A percentile compares a stretch with the other conserved stretches of the same genome.
phyloP scores from a whole-genome alignment of 345 rosid genomes.

The Melaleuca quinquenervia region DNA sequence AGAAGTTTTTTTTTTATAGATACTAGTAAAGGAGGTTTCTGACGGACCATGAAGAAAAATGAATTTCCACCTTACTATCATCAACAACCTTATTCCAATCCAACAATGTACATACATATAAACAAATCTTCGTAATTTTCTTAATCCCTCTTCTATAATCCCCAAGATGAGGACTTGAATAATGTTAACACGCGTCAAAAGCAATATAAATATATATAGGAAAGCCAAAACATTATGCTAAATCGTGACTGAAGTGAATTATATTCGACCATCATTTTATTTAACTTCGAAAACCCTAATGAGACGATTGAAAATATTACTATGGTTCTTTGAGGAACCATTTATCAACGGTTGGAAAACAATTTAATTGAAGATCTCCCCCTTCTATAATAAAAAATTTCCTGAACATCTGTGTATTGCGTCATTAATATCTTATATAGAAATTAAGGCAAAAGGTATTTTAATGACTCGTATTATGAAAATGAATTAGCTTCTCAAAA shows the following conservation, averaged over 20 bases:
- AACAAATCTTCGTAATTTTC: not conserved
- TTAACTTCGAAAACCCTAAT: not conserved
- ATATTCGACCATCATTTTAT: not conserved
- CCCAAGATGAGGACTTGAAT: not conserved
- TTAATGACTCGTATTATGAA: not conserved
- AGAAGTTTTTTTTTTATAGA: too few relatives aligned
- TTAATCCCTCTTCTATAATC: not conserved
- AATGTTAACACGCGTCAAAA: not conserved
- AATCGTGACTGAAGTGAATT: not conserved
- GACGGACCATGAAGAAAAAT: not conserved
- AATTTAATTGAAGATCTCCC: not conserved
- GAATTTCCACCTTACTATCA: not conserved
- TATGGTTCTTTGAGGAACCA: not conserved
- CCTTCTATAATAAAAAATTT: not conserved
- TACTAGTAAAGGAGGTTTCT: not conserved
- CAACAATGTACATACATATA: not conserved
- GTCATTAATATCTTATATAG: not conserved
- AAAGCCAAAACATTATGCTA: not conserved
- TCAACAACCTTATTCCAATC: not conserved
- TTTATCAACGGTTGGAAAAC: not conserved
- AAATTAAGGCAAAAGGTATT: not conserved
- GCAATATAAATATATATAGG: not conserved
- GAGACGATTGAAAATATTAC: not conserved
- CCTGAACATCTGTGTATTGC: not conserved
- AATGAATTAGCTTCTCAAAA: not conserved